phyloP scores from a whole-genome alignment of 495 filamentous ascomycete species.

The Podospora conica region DNA sequence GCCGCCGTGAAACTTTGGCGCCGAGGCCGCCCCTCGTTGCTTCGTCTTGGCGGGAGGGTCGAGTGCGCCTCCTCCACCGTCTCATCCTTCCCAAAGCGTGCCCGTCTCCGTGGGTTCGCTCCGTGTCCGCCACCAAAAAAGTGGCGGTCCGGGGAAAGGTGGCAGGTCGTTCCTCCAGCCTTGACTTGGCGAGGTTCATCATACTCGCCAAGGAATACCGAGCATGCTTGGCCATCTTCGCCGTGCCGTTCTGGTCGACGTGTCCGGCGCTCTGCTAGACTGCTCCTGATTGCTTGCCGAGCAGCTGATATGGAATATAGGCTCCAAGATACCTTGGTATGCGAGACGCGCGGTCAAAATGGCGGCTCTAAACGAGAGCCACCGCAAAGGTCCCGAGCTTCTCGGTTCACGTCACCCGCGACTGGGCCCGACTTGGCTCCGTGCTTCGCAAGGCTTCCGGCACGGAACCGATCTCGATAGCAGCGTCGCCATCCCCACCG shows the following conservation, averaged over 20 bases:
- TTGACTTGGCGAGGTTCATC: background rate
- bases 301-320: background rate
- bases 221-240: background rate
- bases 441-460: background rate
- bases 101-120: background rate
- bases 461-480: background rate
- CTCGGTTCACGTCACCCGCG: background rate
- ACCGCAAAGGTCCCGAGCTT: background rate
- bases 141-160: background rate
- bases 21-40: background rate
- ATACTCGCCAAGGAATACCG: background rate
- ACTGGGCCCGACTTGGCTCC: conserved; percentile 10
- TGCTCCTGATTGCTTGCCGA: background rate
- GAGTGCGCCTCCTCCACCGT: background rate
- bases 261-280: background rate
- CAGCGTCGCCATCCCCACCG: background rate
- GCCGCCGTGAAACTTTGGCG: too few species aligned
- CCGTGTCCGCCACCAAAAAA: background rate
- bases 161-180: background rate
- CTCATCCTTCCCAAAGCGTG: background rate
- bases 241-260: too few species aligned
- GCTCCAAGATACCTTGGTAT: background rate
- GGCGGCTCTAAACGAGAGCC: background rate
- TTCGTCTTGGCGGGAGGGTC: background rate
- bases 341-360: background rate